Evolutionary conservation across 2,329 filamentous ascomycete genomes (phyloP), one percentile per base, ranked within the genome.

Genomic region (Aspergillus niger): DNA sequence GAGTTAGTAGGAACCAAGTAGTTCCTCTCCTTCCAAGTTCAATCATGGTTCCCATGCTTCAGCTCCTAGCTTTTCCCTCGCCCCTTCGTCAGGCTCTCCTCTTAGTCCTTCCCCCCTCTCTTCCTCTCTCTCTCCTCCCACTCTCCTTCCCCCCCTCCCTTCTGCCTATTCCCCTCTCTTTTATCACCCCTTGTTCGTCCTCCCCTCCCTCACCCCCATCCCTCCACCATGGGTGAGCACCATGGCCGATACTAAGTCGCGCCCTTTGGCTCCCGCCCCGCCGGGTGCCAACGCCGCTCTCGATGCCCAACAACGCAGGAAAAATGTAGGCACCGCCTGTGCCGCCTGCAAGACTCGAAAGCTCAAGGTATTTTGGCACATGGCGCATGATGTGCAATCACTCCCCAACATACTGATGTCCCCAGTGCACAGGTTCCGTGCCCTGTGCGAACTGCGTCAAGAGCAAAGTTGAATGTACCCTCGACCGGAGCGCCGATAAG

Each of bases 281-380:
- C 51, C 64, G 8, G 64, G 61, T 30, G 36, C 50, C 41, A 56
- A 44, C 43, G 54, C 56, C 39, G 28, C 61, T 47, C 60, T 58
- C 43, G 63, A 68, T 48, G 26, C 58, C 15, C 61, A 60, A 8
- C 60, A 61, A 24, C 62, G 63, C 24, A 64, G 66, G 51, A 70
- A 65, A 57, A 69, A 71, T 48, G 67, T 66, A 39, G 67, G 69
- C 2, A 63, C 64, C 11, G 69, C 69, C 3, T 71, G 69, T 58
- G 50, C 56, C 11, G 60, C 62, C 28, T 71, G 69, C 57, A 69
- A 71, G 53, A 51, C 64, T 32, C 68, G 69, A 20, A 71, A 71
- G 44, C 59, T 70, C n/a, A 70, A 69, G 65, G 69, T 69, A 30
- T 30, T 36, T 30, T 6, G 22, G 28, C 24, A 2, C 0, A 24